Conservation (phyloP, 306 rosid species). For the Fragaria vesca region DNA sequence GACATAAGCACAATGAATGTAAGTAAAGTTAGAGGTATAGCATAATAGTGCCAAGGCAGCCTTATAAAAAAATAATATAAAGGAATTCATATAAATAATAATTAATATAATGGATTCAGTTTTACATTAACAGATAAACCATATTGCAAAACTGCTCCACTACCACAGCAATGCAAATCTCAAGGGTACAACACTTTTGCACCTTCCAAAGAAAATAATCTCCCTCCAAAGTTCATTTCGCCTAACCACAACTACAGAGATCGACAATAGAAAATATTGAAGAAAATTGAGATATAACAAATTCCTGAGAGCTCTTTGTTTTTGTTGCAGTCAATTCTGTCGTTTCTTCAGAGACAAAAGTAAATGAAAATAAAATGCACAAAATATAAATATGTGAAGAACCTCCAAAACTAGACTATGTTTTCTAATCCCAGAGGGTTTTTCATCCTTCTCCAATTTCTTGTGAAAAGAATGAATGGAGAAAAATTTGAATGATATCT, state of each 20-base stretch:
- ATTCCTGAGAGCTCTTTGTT: conserved; percentile 33
- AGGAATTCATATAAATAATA: conserved; percentile 19
- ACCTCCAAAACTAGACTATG: conserved; percentile 33
- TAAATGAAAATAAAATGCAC: conserved; percentile 10
- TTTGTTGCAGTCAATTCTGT: conserved; percentile 29
- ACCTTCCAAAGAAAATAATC: conserved; percentile 10
- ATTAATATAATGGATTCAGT: conserved; percentile 18
- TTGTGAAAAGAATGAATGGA: conserved; percentile 41
- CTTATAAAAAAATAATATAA: conserved; percentile 10
- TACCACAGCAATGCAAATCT: conserved; percentile 6
- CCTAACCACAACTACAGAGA: conserved; percentile 17
- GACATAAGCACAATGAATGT: neutral
- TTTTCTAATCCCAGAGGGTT: conserved; percentile 32
- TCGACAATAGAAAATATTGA: conserved; percentile 17
- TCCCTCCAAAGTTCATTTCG: conserved; percentile 12
- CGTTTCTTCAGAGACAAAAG: conserved; percentile 18
- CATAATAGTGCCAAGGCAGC: neutral
- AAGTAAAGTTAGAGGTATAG: neutral
- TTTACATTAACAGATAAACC: conserved; percentile 7
- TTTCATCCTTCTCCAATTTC: conserved; percentile 24
- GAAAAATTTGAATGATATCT: conserved; percentile 33
- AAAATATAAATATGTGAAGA: conserved; percentile 29
- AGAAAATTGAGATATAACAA: conserved; percentile 20
- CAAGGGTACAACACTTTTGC: conserved; percentile 16
- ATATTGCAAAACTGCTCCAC: neutral